phyloP scores from a whole-genome alignment of 148 eudicot species.

The Selenicereus undatus region DNA sequence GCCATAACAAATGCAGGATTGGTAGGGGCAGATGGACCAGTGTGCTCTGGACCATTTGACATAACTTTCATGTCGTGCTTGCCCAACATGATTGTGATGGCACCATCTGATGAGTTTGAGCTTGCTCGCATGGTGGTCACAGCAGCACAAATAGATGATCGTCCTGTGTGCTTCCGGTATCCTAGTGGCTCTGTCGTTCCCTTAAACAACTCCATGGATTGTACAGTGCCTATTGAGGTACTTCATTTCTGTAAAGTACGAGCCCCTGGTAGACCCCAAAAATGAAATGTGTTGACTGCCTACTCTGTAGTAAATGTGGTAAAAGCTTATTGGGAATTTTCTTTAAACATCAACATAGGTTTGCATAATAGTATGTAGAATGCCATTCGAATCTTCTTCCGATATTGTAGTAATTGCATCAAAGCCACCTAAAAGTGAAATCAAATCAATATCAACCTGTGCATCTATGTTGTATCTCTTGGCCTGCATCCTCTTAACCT shows the following conservation, averaged over 20 bases:
- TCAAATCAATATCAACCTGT: too few relatives aligned
- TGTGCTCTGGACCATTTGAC: conserved; percentile 74
- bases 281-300: background rate
- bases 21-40: conserved; percentile 78
- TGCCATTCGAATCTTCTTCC: background rate
- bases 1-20: conserved; percentile 79
- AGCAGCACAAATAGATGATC: conserved; percentile 65
- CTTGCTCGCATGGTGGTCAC: conserved; percentile 82
- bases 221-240: conserved; percentile 68
- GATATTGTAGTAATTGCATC: background rate
- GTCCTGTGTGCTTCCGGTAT: conserved; percentile 86
- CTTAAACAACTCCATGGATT: conserved; percentile 27
- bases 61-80: conserved; percentile 88
- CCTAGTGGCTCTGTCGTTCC: conserved; percentile 67
- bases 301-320: too few relatives aligned
- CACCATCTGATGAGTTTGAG: conserved; percentile 89
- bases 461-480: too few relatives aligned
- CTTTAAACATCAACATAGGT: background rate
- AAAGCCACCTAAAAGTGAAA: background rate
- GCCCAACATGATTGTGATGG: conserved; percentile 97
- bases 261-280: background rate
- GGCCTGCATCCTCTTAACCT: too few relatives aligned
- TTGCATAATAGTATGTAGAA: background rate
- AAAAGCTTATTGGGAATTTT: background rate
- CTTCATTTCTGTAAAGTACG: background rate